These are phyloP conservation scores for Colletotrichum paranaense DNA, from an alignment of 2,329 filamentous ascomycete species.

Conservation along the genomic window DNA sequence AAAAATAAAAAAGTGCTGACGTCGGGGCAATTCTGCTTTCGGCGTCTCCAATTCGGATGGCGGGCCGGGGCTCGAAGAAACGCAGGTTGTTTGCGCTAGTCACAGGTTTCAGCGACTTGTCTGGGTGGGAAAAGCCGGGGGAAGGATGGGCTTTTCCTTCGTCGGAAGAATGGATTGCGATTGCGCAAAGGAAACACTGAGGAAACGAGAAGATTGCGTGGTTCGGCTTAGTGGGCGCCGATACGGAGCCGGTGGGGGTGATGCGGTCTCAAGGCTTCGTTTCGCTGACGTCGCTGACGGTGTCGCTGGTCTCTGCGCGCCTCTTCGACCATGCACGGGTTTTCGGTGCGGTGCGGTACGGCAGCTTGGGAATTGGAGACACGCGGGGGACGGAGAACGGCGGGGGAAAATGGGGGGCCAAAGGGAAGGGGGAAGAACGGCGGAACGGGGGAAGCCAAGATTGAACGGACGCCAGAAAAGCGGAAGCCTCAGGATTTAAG, in stretches of 20 bases:
- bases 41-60: neutral
- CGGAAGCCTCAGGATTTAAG: slow-evolving; percentile 16
- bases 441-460: slow-evolving; percentile 13
- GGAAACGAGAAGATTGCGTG: neutral
- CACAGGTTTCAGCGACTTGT: slow-evolving; percentile 6
- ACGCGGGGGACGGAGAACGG: neutral
- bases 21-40: neutral
- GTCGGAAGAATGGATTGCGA: neutral
- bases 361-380: neutral
- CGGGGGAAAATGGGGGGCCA: neutral
- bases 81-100: neutral
- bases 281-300: slow-evolving; percentile 21
- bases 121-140: neutral
- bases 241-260: slow-evolving; percentile 30
- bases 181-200: neutral
- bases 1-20: neutral
- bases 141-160: neutral
- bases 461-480: slow-evolving; percentile 1
- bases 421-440: neutral
- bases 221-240: slow-evolving; percentile 21
- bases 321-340: neutral
- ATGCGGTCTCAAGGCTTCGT: slow-evolving; percentile 21
- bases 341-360: slow-evolving; percentile 2
- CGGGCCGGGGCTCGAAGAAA: slow-evolving; percentile 9
- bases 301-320: neutral